phyloP scores from a whole-genome alignment of 78 protist species.

The Speleostelium caveatum region DNA sequence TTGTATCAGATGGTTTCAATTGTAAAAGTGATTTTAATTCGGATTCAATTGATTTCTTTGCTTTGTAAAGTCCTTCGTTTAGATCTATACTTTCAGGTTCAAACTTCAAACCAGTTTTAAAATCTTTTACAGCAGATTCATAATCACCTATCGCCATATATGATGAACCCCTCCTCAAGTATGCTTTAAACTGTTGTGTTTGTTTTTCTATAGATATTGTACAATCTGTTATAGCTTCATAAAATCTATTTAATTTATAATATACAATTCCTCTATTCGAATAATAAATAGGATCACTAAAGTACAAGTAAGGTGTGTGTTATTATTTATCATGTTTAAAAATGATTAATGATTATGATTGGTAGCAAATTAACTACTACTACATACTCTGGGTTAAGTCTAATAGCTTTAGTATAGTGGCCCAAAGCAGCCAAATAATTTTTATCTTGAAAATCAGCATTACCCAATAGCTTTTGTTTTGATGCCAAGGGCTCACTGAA shows the following conservation, averaged over 20 bases:
- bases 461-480: constrained; percentile 64
- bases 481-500: constrained; percentile 26
- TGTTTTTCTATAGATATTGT: constrained; percentile 65
- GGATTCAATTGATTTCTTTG: background rate
- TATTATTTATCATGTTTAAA: background rate
- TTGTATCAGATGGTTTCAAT: background rate
- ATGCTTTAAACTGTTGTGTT: constrained; percentile 49
- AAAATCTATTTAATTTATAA: constrained; percentile 60
- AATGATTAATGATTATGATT: background rate
- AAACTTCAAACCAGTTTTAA: constrained; percentile 39
- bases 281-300: constrained; percentile 50
- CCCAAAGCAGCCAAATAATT: constrained; percentile 40
- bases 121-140: constrained; percentile 29
- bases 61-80: constrained; percentile 22
- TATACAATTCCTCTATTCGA: constrained; percentile 69
- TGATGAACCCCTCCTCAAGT: constrained; percentile 55
- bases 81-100: constrained; percentile 71
- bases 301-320: background rate
- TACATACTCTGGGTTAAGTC: constrained; percentile 63
- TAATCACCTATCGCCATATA: constrained; percentile 53
- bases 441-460: constrained; percentile 40
- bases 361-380: too few relatives aligned
- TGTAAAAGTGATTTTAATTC: background rate
- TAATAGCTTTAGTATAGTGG: constrained; percentile 71
- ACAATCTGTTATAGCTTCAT: constrained; percentile 75